Evolutionary conservation across 148 eudicot genomes (phyloP).

Genomic region (Diospyros kaki): DNA sequence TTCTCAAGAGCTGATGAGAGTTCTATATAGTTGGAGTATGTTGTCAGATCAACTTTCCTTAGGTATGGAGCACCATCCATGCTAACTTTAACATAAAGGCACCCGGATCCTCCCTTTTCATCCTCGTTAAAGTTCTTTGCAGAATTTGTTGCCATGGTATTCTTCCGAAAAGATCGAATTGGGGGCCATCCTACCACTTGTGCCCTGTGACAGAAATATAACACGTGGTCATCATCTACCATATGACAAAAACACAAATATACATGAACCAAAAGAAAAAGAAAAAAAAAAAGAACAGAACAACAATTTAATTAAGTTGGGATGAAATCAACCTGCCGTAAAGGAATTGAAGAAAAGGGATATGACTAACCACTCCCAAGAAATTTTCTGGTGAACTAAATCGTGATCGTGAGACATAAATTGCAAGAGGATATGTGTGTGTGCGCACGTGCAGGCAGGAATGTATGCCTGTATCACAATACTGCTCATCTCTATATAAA

Average conservation of each 20-base stretch:
- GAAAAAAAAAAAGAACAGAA: no score
- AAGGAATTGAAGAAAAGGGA: background rate
- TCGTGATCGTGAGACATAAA: background rate
- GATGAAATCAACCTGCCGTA: background rate
- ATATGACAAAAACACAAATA: background rate
- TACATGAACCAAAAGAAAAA: background rate
- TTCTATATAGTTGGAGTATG: constrained; percentile 49
- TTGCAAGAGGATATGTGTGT: background rate
- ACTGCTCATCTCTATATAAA: no score
- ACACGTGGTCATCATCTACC: constrained; percentile 3
- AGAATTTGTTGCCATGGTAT: constrained; percentile 53
- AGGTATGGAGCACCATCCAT: constrained; percentile 86
- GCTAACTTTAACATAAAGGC: constrained; percentile 56
- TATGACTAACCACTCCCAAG: background rate
- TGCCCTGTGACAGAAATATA: constrained; percentile 41
- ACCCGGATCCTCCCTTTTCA: constrained; percentile 26
- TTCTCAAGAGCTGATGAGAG: constrained; percentile 57
- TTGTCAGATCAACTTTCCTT: constrained; percentile 80
- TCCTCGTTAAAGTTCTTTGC: constrained; percentile 31
- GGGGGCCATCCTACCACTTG: constrained; percentile 97
- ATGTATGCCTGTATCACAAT: background rate
- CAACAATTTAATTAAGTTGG: no score
- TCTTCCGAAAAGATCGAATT: constrained; percentile 77
- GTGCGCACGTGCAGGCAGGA: no score
- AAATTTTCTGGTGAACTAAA: background rate